Evolutionary conservation across 768 basidiomycete species (phyloP).

Genomic region (Serendipita sp.): DNA sequence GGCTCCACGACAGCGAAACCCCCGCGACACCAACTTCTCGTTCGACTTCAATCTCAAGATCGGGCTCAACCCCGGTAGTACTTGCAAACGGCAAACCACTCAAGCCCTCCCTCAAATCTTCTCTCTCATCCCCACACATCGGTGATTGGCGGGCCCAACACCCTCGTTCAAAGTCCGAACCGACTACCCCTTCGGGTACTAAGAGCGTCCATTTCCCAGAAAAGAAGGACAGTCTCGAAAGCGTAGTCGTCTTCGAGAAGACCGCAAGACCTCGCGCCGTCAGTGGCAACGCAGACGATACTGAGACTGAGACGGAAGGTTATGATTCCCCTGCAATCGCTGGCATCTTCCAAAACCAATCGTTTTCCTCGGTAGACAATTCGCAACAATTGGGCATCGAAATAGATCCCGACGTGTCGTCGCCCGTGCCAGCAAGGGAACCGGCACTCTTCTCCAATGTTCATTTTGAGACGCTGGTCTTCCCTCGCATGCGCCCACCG

Average conservation of each 20-base stretch:
- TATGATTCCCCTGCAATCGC: conserved; percentile 7
- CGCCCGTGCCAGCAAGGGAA: conserved; percentile 2
- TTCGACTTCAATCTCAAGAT: neutral
- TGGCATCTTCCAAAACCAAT: neutral
- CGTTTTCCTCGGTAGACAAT: neutral
- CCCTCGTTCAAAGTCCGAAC: conserved; percentile 20
- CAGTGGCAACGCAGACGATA: conserved; percentile 5
- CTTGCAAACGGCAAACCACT: conserved; percentile 12
- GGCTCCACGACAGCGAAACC: neutral
- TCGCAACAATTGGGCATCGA: neutral
- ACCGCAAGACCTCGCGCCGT: conserved; percentile 6
- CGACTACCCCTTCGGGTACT: conserved; percentile 24
- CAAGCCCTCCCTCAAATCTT: conserved; percentile 13
- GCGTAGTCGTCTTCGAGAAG: conserved; percentile 6
- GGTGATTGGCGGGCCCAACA: conserved; percentile 2
- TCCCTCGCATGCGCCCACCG: conserved; percentile 17
- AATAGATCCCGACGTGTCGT: neutral
- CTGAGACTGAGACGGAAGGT: conserved; percentile 11
- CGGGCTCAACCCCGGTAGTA: conserved; percentile 9
- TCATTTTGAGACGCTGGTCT: conserved; percentile 25
- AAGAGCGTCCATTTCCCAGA: conserved; percentile 29
- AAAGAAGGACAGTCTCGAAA: conserved; percentile 13
- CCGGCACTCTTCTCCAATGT: conserved; percentile 19
- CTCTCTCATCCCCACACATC: conserved; percentile 9
- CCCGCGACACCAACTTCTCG: neutral